Base-by-base conservation (phyloP, 768 basidiomycete species). In the Lentinula guzmanii region DNA sequence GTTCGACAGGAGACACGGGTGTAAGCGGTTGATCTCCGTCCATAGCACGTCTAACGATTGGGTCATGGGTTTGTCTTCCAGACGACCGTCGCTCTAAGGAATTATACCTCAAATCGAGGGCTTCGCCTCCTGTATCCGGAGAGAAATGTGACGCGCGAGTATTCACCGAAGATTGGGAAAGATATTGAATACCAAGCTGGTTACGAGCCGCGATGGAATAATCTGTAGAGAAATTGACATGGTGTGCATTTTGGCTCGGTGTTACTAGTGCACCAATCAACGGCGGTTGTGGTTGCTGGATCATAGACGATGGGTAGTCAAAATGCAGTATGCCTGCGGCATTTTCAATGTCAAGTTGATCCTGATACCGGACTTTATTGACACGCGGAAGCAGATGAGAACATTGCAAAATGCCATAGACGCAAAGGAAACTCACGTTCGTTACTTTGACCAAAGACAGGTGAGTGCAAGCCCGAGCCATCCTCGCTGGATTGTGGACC, bases 291-390 rank as follows among this genome's bases (percentile, higher is more conserved):
- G 75, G 77, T 63, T 71, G 71, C 63, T 72, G 71, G 66, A 73
- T 73, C 61, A 79, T 68, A 56, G 74, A 66, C 70, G 79, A 72
- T 55, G 74, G 65, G 63, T 82, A 83, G 73, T 80, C 79, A 74
- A 81, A 84, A 71, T 80, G 79, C 68, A 81, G 78, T 55, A 80
- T 78, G 68, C 73, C 74, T 50, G 78, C 74, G 62, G 81, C 76
- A 70, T 71, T 77, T 68, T 82, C 80, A 60, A 79, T 74, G 72
- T 79, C 77, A 74, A 70, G 65, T 56, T 74, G 67, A 72, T 75
- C 76, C 37, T 79, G 80, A 78, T 80, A 89, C 77, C 86, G 89
- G 85, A 84, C 89, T 90, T 87, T 83, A 78, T 86, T 80, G 74
- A 67, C 34, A 51, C 45, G 41, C 65, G 72, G 69, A 70, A 71